Conservation (phyloP, 768 basidiomycete species). For the Mycena amicta region DNA sequence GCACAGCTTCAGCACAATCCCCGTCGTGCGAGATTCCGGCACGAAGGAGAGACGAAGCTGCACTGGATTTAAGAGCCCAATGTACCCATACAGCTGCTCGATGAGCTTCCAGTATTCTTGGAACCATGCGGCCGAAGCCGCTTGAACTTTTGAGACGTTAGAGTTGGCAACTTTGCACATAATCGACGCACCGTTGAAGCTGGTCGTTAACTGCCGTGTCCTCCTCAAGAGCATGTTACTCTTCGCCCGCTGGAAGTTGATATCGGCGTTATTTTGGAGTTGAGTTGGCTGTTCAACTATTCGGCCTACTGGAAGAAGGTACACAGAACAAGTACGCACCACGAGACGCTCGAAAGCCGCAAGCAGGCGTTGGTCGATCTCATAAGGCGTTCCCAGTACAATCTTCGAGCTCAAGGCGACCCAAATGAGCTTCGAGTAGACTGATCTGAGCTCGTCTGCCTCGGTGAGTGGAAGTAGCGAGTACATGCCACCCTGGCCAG, state of each 20-base stretch:
- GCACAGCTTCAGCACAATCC: slow-evolving; percentile 11
- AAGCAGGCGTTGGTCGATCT: slow-evolving; percentile 7
- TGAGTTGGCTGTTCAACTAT: slow-evolving; percentile 4
- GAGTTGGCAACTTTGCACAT: no score
- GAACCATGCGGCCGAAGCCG: slow-evolving; percentile 12
- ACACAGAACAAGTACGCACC: slow-evolving; percentile 1
- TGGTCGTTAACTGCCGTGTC: slow-evolving; percentile 6
- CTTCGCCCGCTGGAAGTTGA: slow-evolving; percentile 12
- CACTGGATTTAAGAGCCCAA: slow-evolving; percentile 3
- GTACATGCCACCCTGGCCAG: neutral
- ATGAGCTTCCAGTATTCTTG: slow-evolving; percentile 18
- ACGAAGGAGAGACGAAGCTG: slow-evolving; percentile 14
- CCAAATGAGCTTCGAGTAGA: slow-evolving; percentile 14
- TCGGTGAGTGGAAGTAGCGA: slow-evolving; percentile 13
- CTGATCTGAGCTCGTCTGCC: slow-evolving; percentile 11
- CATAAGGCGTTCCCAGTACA: slow-evolving; percentile 5
- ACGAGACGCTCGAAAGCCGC: slow-evolving; percentile 13
- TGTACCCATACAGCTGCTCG: slow-evolving; percentile 8
- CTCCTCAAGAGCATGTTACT: slow-evolving; percentile 12
- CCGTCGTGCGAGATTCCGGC: slow-evolving; percentile 10
- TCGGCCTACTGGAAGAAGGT: no score
- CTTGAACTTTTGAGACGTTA: no score
- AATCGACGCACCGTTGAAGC: slow-evolving; percentile 7
- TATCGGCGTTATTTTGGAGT: slow-evolving; percentile 7
- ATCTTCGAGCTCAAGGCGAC: neutral